Evolutionary conservation across 495 filamentous ascomycete genomes (phyloP), one percentile per base, ranked within the genome.

Genomic region (Friedmanniomyces simplex): DNA sequence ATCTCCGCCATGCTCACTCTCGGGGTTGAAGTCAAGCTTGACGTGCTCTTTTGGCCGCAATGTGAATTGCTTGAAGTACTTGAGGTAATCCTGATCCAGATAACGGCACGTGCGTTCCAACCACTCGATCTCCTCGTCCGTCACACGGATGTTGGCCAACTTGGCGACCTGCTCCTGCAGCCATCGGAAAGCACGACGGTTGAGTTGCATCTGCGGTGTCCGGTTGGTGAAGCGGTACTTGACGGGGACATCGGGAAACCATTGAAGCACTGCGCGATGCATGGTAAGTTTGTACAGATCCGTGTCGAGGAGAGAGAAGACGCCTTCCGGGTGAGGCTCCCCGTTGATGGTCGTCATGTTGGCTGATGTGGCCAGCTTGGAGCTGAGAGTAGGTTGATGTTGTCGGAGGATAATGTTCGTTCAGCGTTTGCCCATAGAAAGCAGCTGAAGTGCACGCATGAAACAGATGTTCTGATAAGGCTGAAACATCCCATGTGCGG

Each of bases 251-350:
- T 91, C 79, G 16, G 85, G 82, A 68, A 94, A 96, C 72, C 87
- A 91, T 66, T 88, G 90, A 50, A 95, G 77, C 61, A 97, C 82
- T 41, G 91, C 93, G 67, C 88, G 95, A 82, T 98, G 93, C 93
- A 98, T 98, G 11, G 93, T 98, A 66, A 98, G 71, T 72, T 98
- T 98, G 78, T 98, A 98, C 42, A 98, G 76, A 75, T 98, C 93
- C 1, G 93, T 98, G 68, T 98, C 93, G 39, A 98, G 81, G 59
- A 98, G 84, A 58, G 93, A 96, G 70, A 80, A 85, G 66, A 97
- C 82, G 37, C 89, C 91, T 63, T 81, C 78, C n/a, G 80, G 77
- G 24, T 70, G 18, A 26, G 55, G 21, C 16, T 49, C 25, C 28
- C 56, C 59, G 46, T 56, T 57, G 22, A 37, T 24, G 7, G 56